phyloP scores from a whole-genome alignment of 1,284 basidiomycete species.

The Tilletia horrida region DNA sequence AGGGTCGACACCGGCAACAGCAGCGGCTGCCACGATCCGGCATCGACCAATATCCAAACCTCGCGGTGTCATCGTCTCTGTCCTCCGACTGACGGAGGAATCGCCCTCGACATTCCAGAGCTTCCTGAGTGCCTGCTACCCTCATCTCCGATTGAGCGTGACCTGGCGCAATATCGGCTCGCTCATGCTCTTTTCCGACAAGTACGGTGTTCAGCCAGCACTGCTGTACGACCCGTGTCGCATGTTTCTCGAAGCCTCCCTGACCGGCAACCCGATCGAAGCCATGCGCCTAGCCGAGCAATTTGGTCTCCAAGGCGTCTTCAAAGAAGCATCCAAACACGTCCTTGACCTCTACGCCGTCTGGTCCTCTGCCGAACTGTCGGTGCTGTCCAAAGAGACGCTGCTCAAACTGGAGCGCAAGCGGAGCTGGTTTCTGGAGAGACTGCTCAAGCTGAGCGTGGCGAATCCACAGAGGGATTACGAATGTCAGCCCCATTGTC shows the following conservation, averaged over 20 bases:
- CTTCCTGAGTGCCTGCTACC: conserved; percentile 38
- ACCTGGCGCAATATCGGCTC: conserved; percentile 37
- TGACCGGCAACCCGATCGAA: conserved; percentile 42
- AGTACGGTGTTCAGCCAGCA: conserved; percentile 32
- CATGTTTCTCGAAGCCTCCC: conserved; percentile 31
- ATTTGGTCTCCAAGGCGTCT: conserved; percentile 34
- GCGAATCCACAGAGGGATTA: conserved; percentile 83
- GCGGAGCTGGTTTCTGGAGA: conserved; percentile 63
- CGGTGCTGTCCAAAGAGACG: conserved; percentile 27
- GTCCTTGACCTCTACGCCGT: conserved; percentile 39
- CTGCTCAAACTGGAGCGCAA: conserved; percentile 41
- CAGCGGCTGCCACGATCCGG: neutral
- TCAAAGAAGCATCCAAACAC: conserved; percentile 37
- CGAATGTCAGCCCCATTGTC: conserved; percentile 69
- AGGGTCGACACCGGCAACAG: neutral
- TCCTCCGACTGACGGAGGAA: conserved; percentile 38
- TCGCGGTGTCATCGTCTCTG: conserved; percentile 18
- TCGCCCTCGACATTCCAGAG: conserved; percentile 35
- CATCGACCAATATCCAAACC: conserved; percentile 15
- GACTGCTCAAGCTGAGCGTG: conserved; percentile 82
- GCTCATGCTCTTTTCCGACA: conserved; percentile 37
- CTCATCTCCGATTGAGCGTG: conserved; percentile 35
- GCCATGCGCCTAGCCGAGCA: conserved; percentile 41
- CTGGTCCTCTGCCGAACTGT: conserved; percentile 38
- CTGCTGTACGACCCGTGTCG: conserved; percentile 30